Evolutionary conservation across 2,329 filamentous ascomycete genomes (phyloP).

Genomic region (Neonectria ditissima): DNA sequence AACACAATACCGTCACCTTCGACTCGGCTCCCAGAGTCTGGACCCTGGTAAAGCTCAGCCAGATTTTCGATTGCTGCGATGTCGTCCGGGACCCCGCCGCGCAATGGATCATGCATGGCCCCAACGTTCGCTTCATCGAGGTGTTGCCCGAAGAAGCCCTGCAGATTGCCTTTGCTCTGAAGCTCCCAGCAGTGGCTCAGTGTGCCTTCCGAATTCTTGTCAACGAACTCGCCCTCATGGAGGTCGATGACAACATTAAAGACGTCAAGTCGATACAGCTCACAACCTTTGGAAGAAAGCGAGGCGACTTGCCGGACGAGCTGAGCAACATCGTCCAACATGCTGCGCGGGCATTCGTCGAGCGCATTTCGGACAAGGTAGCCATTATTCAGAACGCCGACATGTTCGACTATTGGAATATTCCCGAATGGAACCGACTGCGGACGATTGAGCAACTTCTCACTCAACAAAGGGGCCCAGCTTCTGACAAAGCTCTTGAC

Average conservation of each 20-base stretch:
- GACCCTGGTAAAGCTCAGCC: conserved; percentile 73
- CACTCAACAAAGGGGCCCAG: conserved; percentile 8
- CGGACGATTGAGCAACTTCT: conserved; percentile 45
- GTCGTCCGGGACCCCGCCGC: conserved; percentile 62
- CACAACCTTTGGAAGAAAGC: conserved; percentile 59
- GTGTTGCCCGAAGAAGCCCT: conserved; percentile 71
- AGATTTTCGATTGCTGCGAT: conserved; percentile 65
- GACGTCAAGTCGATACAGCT: conserved; percentile 33
- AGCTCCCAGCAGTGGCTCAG: conserved; percentile 57
- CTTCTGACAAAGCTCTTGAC: conserved; percentile 26
- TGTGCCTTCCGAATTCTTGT: conserved; percentile 71
- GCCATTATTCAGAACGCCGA: conserved; percentile 49
- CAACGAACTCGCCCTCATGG: conserved; percentile 68
- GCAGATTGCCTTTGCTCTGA: conserved; percentile 64
- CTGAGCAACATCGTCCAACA: conserved; percentile 69
- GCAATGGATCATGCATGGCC: conserved; percentile 68
- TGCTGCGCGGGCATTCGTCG: conserved; percentile 64
- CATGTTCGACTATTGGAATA: conserved; percentile 46
- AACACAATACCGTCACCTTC: conserved; percentile 65
- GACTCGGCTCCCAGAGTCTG: conserved; percentile 76
- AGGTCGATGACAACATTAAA: conserved; percentile 43
- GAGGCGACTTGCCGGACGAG: conserved; percentile 64
- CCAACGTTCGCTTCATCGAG: conserved; percentile 71
- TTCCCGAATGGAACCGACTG: conserved; percentile 52
- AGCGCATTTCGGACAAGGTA: conserved; percentile 53